Percentiles rank a stretch among this genome's conserved stretches.
These are phyloP conservation scores for Microsporum canis DNA, from an alignment of 2,329 filamentous ascomycete species.

Conservation along the genomic window DNA sequence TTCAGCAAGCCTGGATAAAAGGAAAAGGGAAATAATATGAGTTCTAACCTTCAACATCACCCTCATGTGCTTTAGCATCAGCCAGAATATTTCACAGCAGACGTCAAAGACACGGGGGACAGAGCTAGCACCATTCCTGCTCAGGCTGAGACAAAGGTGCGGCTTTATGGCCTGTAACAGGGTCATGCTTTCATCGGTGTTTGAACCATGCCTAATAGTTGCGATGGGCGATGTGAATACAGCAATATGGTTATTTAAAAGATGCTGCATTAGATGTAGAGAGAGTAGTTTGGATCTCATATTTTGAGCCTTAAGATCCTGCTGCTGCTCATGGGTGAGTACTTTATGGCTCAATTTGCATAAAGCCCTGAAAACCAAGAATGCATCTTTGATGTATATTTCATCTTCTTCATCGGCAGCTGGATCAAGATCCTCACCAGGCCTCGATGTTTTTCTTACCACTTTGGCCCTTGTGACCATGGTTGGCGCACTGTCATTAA, in stretches of 20 bases:
- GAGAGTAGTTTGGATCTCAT: conserved; percentile 97
- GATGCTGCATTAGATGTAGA: conserved; percentile 85
- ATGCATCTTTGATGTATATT: conserved; percentile 92
- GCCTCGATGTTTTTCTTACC: conserved; percentile 36
- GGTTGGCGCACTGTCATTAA: conserved; percentile 56
- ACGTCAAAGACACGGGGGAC: conserved; percentile 89
- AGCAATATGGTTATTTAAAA: conserved; percentile 83
- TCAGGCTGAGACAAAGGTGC: conserved; percentile 89
- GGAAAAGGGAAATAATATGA: background rate
- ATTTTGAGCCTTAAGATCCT: conserved; percentile 82
- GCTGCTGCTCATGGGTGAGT: conserved; percentile 77
- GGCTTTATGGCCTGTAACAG: conserved; percentile 95
- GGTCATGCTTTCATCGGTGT: conserved; percentile 66
- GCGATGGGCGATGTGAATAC: conserved; percentile 87
- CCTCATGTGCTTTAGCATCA: conserved; percentile 89
- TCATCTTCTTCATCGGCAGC: conserved; percentile 65
- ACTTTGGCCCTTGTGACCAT: conserved; percentile 51
- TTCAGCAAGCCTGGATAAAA: conserved; percentile 13
- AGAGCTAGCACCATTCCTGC: conserved; percentile 87
- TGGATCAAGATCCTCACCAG: conserved; percentile 30
- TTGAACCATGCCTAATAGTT: conserved; percentile 84
- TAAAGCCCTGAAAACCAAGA: conserved; percentile 92
- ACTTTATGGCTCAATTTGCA: conserved; percentile 95
- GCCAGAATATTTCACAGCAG: conserved; percentile 93
- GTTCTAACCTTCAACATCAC: conserved; percentile 72